Evolutionary conservation across 2,329 filamentous ascomycete genomes (phyloP).

Genomic region (Xylariales sp.): DNA sequence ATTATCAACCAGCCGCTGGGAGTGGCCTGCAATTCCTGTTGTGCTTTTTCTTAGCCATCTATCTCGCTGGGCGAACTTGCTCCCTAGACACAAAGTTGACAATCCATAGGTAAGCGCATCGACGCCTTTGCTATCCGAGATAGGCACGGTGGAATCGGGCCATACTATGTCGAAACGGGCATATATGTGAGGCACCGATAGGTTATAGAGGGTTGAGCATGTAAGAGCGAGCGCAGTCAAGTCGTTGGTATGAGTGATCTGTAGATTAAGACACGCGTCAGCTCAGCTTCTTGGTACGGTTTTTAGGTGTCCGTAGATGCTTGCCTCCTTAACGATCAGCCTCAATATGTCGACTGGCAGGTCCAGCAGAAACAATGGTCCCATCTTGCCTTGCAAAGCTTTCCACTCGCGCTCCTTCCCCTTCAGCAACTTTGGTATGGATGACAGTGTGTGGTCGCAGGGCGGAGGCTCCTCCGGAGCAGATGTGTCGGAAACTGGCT

Average conservation of each 20-base stretch:
- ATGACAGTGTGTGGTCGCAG: too few relatives aligned
- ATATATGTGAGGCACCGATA: constrained; percentile 76
- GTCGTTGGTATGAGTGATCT: constrained; percentile 80
- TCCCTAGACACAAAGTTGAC: constrained; percentile 71
- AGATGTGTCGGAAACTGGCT: background rate
- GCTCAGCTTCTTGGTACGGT: background rate
- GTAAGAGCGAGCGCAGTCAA: constrained; percentile 72
- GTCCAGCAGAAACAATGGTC: constrained; percentile 63
- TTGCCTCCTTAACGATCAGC: constrained; percentile 73
- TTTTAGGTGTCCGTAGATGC: constrained; percentile 9
- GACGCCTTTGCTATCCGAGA: constrained; percentile 66
- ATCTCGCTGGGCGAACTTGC: constrained; percentile 36
- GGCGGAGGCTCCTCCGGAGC: too few relatives aligned
- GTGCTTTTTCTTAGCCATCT: constrained; percentile 27
- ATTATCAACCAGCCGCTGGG: constrained; percentile 40
- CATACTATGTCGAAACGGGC: constrained; percentile 84
- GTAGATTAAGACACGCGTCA: constrained; percentile 4
- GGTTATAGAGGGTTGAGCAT: constrained; percentile 70
- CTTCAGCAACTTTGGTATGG: constrained; percentile 41
- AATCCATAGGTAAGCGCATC: constrained; percentile 81
- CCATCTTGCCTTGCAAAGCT: constrained; percentile 53
- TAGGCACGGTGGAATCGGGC: constrained; percentile 65
- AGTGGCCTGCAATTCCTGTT: constrained; percentile 13
- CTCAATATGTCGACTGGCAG: constrained; percentile 74
- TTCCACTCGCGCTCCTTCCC: constrained; percentile 63